A percentile compares a stretch with the other conserved stretches of the same genome.
These are phyloP conservation scores for Fusarium succisae DNA, from an alignment of 2,329 filamentous ascomycete species.

Conservation along the genomic window DNA sequence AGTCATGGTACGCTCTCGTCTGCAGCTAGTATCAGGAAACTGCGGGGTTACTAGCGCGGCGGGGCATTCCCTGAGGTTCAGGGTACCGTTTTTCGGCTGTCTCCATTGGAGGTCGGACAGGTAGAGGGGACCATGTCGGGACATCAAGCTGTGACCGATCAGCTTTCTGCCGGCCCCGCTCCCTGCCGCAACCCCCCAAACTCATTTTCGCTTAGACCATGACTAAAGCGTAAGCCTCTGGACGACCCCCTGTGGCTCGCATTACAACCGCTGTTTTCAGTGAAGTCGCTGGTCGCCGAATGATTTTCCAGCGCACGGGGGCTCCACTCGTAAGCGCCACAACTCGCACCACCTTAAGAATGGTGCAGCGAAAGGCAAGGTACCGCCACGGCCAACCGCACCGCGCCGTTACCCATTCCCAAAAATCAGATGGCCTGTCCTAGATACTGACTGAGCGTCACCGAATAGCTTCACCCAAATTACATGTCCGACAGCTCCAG, in stretches of 20 bases:
- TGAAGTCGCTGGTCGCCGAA: conserved; percentile 12
- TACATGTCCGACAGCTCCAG: conserved; percentile 11
- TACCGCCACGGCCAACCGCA: conserved; percentile 1
- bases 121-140: conserved; percentile 22
- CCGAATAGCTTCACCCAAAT: conserved; percentile 38
- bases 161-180: conserved; percentile 26
- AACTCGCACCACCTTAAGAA: conserved; percentile 26
- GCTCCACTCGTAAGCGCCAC: conserved; percentile 31
- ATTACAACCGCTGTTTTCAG: conserved; percentile 28
- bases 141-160: conserved; percentile 20
- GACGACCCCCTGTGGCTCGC: conserved; percentile 14
- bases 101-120: neutral
- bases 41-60: conserved; percentile 30
- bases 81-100: neutral
- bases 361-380: conserved; percentile 1
- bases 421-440: conserved; percentile 29
- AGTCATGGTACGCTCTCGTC: conserved; percentile 24
- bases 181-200: conserved; percentile 11
- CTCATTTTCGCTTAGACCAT: conserved; percentile 17
- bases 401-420: conserved; percentile 14
- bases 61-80: conserved; percentile 20
- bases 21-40: conserved; percentile 29
- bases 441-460: conserved; percentile 13
- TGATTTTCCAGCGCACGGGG: neutral
- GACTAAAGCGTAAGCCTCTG: neutral